A percentile compares a stretch with the other conserved stretches of the same genome.
phyloP scores from a whole-genome alignment of 1,284 basidiomycete species.

The Ganoderma lucidum region DNA sequence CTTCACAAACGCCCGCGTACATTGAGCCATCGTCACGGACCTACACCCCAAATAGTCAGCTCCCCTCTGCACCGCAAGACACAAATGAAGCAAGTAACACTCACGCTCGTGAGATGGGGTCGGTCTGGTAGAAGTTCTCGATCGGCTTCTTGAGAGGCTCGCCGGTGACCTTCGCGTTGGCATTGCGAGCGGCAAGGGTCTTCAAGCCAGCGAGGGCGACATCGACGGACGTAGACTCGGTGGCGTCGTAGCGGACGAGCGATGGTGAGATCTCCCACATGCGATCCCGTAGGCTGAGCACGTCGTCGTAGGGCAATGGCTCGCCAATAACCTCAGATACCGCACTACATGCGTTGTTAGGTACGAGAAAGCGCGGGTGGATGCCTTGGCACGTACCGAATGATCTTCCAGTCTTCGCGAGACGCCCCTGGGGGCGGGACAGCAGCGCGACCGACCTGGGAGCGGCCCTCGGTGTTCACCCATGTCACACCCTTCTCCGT shows the following conservation, averaged over 20 bases:
- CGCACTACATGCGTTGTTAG: constrained; percentile 58
- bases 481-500: constrained; percentile 96
- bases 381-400: constrained; percentile 67
- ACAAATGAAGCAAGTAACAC: constrained; percentile 41
- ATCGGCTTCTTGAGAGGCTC: constrained; percentile 84
- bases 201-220: constrained; percentile 78
- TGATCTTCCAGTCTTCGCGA: constrained; percentile 99
- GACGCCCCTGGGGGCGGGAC: constrained; percentile 96
- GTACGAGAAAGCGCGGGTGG: constrained; percentile 5
- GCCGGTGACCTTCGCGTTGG: constrained; percentile 64
- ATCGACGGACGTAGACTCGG: constrained; percentile 82
- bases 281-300: constrained; percentile 88
- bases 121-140: constrained; percentile 96
- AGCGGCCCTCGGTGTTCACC: constrained; percentile 97
- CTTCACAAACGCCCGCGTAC: constrained; percentile 79
- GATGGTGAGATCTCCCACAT: constrained; percentile 98
- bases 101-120: constrained; percentile 86
- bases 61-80: neutral
- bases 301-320: constrained; percentile 92
- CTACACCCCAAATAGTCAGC: constrained; percentile 44
- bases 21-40: constrained; percentile 89
- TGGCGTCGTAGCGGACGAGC: constrained; percentile 86
- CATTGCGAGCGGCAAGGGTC: constrained; percentile 59
- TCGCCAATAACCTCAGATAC: constrained; percentile 88
- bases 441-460: constrained; percentile 91